phyloP scores from a whole-genome alignment of 305 asterid species.

The Fraxinus greggii region DNA sequence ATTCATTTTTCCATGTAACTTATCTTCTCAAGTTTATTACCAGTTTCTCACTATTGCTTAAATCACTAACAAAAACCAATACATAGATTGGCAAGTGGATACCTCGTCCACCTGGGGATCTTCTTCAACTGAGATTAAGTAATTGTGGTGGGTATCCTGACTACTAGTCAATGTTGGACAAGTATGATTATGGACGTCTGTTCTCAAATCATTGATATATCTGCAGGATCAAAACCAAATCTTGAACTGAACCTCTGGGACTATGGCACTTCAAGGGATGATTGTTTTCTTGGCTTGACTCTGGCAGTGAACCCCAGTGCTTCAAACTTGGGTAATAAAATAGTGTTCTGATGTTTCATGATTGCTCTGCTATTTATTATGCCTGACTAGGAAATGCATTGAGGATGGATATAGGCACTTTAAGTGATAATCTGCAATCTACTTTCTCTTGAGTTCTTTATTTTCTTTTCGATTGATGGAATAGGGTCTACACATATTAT shows the following conservation, averaged over 20 bases:
- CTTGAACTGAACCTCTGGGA: constrained; percentile 96
- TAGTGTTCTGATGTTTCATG: not conserved
- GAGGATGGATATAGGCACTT: not conserved
- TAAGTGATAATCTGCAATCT: not conserved
- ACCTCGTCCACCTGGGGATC: constrained; percentile 62
- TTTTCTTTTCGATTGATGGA: not conserved
- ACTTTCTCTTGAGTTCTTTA: not conserved
- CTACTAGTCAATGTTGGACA: constrained; percentile 24
- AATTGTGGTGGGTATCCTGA: constrained; percentile 35
- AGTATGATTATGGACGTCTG: constrained; percentile 10
- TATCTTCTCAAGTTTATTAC: constrained; percentile 21
- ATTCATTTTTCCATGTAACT: constrained; percentile 81
- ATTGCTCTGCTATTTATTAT: constrained; percentile 14
- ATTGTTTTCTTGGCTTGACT: constrained; percentile 89
- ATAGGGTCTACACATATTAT: not conserved
- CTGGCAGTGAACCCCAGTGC: constrained; percentile 88
- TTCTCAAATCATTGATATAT: constrained; percentile 19
- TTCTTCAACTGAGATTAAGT: constrained; percentile 67
- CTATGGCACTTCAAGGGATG: constrained; percentile 65
- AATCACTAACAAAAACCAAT: constrained; percentile 38
- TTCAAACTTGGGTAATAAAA: constrained; percentile 56
- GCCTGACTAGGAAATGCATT: not conserved
- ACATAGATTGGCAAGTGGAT: constrained; percentile 55
- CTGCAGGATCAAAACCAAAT: constrained; percentile 79
- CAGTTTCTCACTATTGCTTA: constrained; percentile 19